A percentile compares a stretch with the other conserved stretches of the same genome.
Conservation (phyloP, 805 yeast species). For the Pichia membranifaciens region DNA sequence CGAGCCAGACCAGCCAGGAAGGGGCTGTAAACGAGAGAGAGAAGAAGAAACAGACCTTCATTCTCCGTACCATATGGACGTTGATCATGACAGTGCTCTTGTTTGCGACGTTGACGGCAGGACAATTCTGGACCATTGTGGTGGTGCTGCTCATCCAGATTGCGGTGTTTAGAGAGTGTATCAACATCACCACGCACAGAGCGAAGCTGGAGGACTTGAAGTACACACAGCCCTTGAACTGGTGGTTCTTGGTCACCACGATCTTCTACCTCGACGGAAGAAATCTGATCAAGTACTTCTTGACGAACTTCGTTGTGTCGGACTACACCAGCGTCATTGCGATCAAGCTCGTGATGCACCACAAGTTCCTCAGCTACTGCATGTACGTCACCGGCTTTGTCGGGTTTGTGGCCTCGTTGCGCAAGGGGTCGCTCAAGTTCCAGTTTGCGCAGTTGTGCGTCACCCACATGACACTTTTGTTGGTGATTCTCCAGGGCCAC, state of each 20-base stretch:
- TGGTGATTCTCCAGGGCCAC: slow-evolving; percentile 92
- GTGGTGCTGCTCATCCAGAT: slow-evolving; percentile 71
- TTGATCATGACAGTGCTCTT: slow-evolving; percentile 80
- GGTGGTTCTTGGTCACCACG: slow-evolving; percentile 89
- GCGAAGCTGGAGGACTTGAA: slow-evolving; percentile 83
- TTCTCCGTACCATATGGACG: slow-evolving; percentile 90
- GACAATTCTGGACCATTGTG: slow-evolving; percentile 75
- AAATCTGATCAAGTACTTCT: slow-evolving; percentile 55
- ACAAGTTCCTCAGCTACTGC: slow-evolving; percentile 77
- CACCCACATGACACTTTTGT: slow-evolving; percentile 86
- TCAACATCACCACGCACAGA: slow-evolving; percentile 68
- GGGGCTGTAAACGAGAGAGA: slow-evolving; percentile 39
- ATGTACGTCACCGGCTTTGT: slow-evolving; percentile 84
- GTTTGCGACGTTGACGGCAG: slow-evolving; percentile 66
- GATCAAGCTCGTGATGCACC: slow-evolving; percentile 45
- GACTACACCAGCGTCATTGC: slow-evolving; percentile 25
- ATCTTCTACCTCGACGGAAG: slow-evolving; percentile 87
- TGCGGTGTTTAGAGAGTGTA: slow-evolving; percentile 86
- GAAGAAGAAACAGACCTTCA: slow-evolving; percentile 73
- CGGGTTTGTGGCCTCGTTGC: slow-evolving; percentile 80
- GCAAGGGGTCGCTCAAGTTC: slow-evolving; percentile 82
- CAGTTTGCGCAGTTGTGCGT: slow-evolving; percentile 92
- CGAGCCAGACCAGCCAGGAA: too few relatives aligned
- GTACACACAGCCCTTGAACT: slow-evolving; percentile 74
- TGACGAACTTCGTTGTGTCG: slow-evolving; percentile 25